A percentile compares a stretch with the other conserved stretches of the same genome.
Evolutionary conservation across 2,329 filamentous ascomycete species (phyloP).

Genomic region (Chrysoporthe cubensis): DNA sequence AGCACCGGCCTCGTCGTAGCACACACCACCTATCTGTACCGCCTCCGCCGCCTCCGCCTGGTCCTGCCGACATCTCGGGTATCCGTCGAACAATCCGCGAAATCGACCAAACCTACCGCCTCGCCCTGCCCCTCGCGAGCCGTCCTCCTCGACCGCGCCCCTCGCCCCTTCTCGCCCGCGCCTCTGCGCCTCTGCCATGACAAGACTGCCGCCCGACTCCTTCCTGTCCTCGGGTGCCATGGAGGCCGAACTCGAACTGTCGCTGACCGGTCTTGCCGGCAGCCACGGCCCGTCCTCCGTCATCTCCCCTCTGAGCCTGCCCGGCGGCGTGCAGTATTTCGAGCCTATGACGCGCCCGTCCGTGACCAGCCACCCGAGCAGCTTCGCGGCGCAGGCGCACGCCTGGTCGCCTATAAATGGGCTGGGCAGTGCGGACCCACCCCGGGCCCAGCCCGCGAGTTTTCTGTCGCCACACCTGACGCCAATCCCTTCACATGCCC

Average conservation of each 20-base stretch:
- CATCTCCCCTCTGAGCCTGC: conserved; percentile 46
- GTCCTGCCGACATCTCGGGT: too few relatives aligned
- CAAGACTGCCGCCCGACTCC: conserved; percentile 46
- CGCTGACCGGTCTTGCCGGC: conserved; percentile 34
- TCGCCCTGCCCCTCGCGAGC: not conserved
- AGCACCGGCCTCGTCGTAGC: not conserved
- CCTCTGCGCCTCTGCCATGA: conserved; percentile 38
- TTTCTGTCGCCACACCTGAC: conserved; percentile 35
- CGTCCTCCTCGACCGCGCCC: not conserved
- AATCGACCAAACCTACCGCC: too few relatives aligned
- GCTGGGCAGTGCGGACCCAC: conserved; percentile 29
- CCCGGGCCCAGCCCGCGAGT: conserved; percentile 30
- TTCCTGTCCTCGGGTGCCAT: conserved; percentile 46
- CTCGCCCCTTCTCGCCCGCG: not conserved
- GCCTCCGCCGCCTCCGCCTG: too few relatives aligned
- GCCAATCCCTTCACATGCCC: conserved; percentile 32
- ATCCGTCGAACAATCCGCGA: not conserved
- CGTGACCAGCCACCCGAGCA: conserved; percentile 32
- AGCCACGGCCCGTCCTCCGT: conserved; percentile 39
- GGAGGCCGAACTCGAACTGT: conserved; percentile 39
- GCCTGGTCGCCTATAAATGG: conserved; percentile 24
- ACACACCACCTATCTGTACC: too few relatives aligned
- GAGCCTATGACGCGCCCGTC: conserved; percentile 35
- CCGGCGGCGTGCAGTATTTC: conserved; percentile 44
- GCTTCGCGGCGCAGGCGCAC: conserved; percentile 25